Conservation (phyloP, 1,284 basidiomycete genomes). For the Sporisorium iseilematis-ciliati region DNA sequence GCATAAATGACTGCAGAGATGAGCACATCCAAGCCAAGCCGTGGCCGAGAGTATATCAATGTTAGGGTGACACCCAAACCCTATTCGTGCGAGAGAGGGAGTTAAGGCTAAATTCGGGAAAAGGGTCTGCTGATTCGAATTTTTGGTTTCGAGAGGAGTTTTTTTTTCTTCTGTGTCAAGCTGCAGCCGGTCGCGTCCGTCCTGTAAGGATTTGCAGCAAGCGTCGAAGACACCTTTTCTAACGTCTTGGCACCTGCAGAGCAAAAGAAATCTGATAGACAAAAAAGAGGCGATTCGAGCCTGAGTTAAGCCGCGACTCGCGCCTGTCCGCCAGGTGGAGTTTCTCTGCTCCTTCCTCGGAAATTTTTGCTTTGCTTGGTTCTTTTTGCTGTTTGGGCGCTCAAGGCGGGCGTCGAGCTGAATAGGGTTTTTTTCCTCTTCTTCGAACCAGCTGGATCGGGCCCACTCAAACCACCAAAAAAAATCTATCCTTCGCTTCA, state of each 20-base stretch:
- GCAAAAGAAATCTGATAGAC: neutral
- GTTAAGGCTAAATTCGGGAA: neutral
- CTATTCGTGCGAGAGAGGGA: conserved; percentile 1
- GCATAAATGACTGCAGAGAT: too few species aligned
- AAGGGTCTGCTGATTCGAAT: conserved; percentile 4
- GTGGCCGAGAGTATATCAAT: neutral
- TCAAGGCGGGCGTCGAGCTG: neutral
- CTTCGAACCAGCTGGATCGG: conserved; percentile 2
- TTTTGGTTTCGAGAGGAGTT: neutral
- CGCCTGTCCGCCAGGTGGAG: neutral
- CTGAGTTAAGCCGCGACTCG: neutral
- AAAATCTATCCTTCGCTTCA: neutral
- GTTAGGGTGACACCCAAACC: neutral
- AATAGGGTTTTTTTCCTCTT: neutral
- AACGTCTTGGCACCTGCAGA: conserved; percentile 5
- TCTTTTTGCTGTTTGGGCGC: neutral
- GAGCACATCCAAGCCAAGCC: too few species aligned
- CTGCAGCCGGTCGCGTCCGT: conserved; percentile 10
- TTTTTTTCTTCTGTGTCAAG: neutral
- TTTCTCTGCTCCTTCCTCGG: neutral
- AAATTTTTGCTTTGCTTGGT: conserved; percentile 2
- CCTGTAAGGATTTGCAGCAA: conserved; percentile 3
- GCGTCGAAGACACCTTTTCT: conserved; percentile 2
- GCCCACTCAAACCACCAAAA: neutral
- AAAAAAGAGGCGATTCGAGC: neutral